phyloP scores from a whole-genome alignment of 495 filamentous ascomycete species.

The Talaromyces nanjingensis region DNA sequence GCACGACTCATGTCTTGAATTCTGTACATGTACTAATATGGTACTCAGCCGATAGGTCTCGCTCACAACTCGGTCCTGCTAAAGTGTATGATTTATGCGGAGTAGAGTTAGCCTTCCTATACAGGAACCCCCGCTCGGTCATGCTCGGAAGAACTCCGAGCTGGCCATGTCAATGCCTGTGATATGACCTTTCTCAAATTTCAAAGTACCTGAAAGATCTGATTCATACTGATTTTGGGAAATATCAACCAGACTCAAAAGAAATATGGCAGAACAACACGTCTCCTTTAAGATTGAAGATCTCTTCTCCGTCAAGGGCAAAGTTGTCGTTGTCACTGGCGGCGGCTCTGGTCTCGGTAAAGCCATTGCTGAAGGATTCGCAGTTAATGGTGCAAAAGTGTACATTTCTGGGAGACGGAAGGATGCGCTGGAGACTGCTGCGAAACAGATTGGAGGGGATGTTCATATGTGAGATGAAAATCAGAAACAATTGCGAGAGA shows the following conservation, averaged over 20 bases:
- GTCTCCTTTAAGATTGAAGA: constrained; percentile 16
- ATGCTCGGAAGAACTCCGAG: background rate
- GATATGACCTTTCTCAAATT: background rate
- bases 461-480: background rate
- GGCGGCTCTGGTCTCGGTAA: constrained; percentile 18
- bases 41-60: background rate
- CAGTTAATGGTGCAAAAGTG: constrained; percentile 58
- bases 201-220: background rate
- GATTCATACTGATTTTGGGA: background rate
- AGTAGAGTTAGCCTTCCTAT: background rate
- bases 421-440: background rate
- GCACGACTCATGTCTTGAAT: background rate
- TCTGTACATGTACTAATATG: background rate
- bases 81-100: background rate
- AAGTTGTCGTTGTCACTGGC: constrained; percentile 48
- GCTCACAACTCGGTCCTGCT: background rate
- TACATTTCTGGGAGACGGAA: constrained; percentile 61
- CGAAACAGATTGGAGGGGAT: background rate
- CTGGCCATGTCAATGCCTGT: background rate
- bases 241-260: background rate
- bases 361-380: constrained; percentile 29
- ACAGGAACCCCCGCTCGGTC: background rate
- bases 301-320: constrained; percentile 44
- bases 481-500: too few species aligned
- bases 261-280: background rate